phyloP scores from a whole-genome alignment of 2,329 filamentous ascomycete genomes.

The Emmonsia crescens region DNA sequence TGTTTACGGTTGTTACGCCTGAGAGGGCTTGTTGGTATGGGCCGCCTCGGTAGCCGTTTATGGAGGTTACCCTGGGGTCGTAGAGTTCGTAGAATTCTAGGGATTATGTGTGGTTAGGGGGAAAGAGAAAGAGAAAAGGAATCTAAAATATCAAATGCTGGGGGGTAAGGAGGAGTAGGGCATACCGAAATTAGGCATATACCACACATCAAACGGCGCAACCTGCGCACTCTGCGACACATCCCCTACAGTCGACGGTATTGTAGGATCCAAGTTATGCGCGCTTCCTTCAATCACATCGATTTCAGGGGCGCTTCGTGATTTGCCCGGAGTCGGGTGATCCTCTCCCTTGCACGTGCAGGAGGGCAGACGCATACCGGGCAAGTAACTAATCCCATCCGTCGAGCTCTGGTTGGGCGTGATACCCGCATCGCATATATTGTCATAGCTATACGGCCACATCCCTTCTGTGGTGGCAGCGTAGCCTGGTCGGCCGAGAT shows the following conservation, averaged over 20 bases:
- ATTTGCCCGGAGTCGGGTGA: conserved; percentile 54
- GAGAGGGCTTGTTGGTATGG: conserved; percentile 55
- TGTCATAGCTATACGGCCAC: conserved; percentile 64
- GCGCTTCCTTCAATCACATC: conserved; percentile 62
- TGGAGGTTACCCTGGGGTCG: conserved; percentile 44
- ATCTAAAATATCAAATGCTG: too few relatives aligned
- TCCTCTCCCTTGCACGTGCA: conserved; percentile 55
- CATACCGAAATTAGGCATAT: conserved; percentile 49
- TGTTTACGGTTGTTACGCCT: conserved; percentile 50
- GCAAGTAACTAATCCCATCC: conserved; percentile 55
- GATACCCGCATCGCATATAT: conserved; percentile 59
- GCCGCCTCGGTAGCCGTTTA: conserved; percentile 53
- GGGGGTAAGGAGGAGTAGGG: conserved; percentile 8
- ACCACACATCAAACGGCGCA: conserved; percentile 61
- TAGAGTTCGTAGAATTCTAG: conserved; percentile 55
- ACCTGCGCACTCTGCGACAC: conserved; percentile 58
- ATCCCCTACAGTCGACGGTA: conserved; percentile 43
- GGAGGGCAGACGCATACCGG: conserved; percentile 58
- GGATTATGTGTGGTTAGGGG: conserved; percentile 1
- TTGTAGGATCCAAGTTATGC: conserved; percentile 38
- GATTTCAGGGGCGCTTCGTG: conserved; percentile 59
- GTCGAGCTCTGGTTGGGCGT: conserved; percentile 59
- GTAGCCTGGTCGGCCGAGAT: conserved; percentile 59
- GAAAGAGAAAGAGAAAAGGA: too few relatives aligned
- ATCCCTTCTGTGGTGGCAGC: conserved; percentile 59